Evolutionary conservation across 768 basidiomycete genomes (phyloP), one percentile per base, ranked within the genome.

Genomic region (Phanerodontia chrysosporium): DNA sequence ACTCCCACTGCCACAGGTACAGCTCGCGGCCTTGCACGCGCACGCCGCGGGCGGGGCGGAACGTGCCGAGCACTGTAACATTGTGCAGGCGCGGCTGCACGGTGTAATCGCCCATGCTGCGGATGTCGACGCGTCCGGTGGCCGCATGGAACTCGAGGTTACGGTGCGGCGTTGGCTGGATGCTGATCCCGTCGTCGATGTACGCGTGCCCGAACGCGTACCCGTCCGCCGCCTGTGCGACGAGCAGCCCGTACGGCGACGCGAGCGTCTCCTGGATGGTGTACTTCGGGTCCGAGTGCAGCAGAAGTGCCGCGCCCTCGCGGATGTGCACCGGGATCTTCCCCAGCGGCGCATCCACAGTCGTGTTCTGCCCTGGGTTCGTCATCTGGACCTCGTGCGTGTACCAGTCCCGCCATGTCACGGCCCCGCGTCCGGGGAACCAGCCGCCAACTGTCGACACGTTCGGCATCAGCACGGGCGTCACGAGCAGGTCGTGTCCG

Each of bases 311-410:
- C n/a, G 85, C 78, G 27, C 84, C 83, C 56, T 85, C 83, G 24
- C 89, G 82, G 58, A 92, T 70, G 67, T 90, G 87, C 25, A 91
- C 84, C 58, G 86, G 85, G 70, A 92, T 90, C 65, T 89, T 84
- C 16, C 84, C 79, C 1, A 92, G 81, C 3, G 89, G 88, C 2
- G 87, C 86, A 21, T 73, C 66, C 45, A 90, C 74, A 4, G 81
- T 82, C 0, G 78, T 79, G 55, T 76, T 75, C 30, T 65, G 69
- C 29, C 78, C 78, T 1, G 71, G 32, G 16, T 76, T 70, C n/a
- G 36, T 24, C 21, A 83, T 69, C 21, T 84, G 76, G 45, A 74
- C 75, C 16, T 80, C 78, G 63, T 88, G 85, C 0, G 83, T 86
- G 70, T 84, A 89, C 84, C 84, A 89, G 68, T 89, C 87, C 30